Conservation (phyloP, 768 basidiomycete species). For the Paxillus ammoniavirescens region DNA sequence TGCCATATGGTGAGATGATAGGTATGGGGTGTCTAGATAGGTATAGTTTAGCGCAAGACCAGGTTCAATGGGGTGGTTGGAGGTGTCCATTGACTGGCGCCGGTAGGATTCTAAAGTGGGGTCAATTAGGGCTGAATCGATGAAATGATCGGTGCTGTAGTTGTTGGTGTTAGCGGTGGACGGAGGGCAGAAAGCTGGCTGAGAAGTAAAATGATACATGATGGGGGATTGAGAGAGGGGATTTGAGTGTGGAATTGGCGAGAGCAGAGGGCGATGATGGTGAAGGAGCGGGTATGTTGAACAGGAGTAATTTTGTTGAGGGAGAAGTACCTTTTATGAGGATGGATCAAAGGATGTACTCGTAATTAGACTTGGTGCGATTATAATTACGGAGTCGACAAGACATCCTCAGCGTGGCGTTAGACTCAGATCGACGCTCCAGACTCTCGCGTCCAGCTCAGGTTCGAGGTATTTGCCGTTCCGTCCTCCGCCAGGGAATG, state of each 20-base stretch:
- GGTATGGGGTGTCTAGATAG: slow-evolving; percentile 14
- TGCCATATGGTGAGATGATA: not conserved
- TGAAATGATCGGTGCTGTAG: slow-evolving; percentile 5
- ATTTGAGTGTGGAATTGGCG: not conserved
- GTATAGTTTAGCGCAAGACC: slow-evolving; percentile 11
- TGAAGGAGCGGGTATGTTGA: not conserved
- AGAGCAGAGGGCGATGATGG: not conserved
- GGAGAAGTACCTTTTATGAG: not conserved
- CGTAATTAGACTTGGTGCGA: no score
- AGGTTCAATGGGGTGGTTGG: not conserved
- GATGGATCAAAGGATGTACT: not conserved
- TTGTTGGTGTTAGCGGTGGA: not conserved
- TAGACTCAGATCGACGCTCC: not conserved
- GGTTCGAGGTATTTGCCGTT: not conserved
- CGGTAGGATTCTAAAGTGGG: not conserved
- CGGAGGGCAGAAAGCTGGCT: not conserved
- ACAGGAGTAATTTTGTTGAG: no score
- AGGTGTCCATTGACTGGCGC: not conserved
- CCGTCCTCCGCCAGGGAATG: not conserved
- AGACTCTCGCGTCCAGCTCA: not conserved
- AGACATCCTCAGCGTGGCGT: not conserved
- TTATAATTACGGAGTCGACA: no score
- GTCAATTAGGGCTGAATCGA: slow-evolving; percentile 7
- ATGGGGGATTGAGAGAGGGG: not conserved
- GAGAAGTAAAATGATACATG: not conserved